Base-by-base conservation (phyloP, 2,329 filamentous ascomycete species). In the Thielaviopsis ethacetica region DNA sequence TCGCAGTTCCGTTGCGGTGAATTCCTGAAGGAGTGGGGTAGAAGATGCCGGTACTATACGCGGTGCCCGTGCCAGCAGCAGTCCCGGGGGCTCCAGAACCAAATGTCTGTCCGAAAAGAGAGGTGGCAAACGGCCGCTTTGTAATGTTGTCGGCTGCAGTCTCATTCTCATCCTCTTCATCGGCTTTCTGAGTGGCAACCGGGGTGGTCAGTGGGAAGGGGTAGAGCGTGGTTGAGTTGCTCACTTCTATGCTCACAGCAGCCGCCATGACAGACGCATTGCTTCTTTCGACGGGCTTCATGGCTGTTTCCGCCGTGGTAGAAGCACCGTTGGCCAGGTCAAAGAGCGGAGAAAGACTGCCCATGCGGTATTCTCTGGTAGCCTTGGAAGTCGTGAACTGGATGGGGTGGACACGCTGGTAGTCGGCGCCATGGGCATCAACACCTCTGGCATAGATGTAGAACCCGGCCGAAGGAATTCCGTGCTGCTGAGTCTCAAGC, bases 391-490 rank as follows among this genome's bases (percentile, higher is more conserved):
- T 26, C 10, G 34, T 34, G 22, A 53, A 61, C 15, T 52, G 53
- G 3, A 61, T 47, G 12, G 60, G 56, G 50, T 59, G 57, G 15
- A 61, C 60, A 44, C 60, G 56, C 34, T 61, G 60, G 49, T 53
- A 61, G 17, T 59, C 53, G 5, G 19, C 24, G 19, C 57, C 54
- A n/a, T 49, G 34, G 9, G 52, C 38, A 22, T 61, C 60, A 7
- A 59, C 55, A 1, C 60, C 60, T 26, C 50, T 61, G 19, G 59
- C 60, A 53, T 59, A 59, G 10, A 61, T 56, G 34, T 59, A 61
- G n/a, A 61, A 58, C 19, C 53, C 24, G 24, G 56, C 19, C 1
- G 54, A 49, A 2, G 26, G 15, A 30, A 53, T 56, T 19, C 22
- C 21, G 7, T 26, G 15, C 26, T 34, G 19, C 9, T 50, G 10